Conservation (phyloP, 306 rosid species). For the Albizia julibrissin region DNA sequence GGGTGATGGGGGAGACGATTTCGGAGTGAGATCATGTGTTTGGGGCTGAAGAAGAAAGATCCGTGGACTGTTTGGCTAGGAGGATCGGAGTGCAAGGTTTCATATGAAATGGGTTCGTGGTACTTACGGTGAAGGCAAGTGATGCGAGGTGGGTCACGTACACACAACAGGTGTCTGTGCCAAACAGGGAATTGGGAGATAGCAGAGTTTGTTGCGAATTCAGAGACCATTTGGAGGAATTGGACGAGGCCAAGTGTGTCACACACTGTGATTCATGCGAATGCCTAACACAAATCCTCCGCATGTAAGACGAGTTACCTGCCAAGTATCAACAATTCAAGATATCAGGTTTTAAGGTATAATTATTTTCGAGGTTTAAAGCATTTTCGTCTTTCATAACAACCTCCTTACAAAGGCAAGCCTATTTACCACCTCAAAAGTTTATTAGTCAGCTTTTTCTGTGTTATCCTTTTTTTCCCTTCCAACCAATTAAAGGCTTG, state of each 20-base stretch:
- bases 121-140: slow-evolving; percentile 28
- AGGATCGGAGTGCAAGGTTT: background rate
- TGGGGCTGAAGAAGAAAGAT: slow-evolving; percentile 30
- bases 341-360: too few species aligned
- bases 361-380: too few species aligned
- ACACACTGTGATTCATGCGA: slow-evolving; percentile 26
- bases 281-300: slow-evolving; percentile 29
- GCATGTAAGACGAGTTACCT: slow-evolving; percentile 9
- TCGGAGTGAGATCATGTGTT: slow-evolving; percentile 1
- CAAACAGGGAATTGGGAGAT: slow-evolving; percentile 14
- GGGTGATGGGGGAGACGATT: background rate
- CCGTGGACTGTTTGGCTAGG: background rate
- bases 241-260: slow-evolving; percentile 28
- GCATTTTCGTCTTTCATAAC: too few species aligned
- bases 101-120: background rate
- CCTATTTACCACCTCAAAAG: too few species aligned
- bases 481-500: too few species aligned
- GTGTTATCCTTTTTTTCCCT: too few species aligned
- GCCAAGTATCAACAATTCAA: background rate
- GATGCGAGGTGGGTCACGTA: slow-evolving; percentile 17
- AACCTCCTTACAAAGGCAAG: too few species aligned
- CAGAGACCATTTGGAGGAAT: slow-evolving; percentile 21
- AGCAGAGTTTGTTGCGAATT: background rate
- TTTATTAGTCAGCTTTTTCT: too few species aligned
- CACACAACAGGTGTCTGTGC: slow-evolving; percentile 22